Evolutionary conservation across 768 basidiomycete genomes (phyloP), one percentile per base, ranked within the genome.

Genomic region (Artomyces pyxidatus): DNA sequence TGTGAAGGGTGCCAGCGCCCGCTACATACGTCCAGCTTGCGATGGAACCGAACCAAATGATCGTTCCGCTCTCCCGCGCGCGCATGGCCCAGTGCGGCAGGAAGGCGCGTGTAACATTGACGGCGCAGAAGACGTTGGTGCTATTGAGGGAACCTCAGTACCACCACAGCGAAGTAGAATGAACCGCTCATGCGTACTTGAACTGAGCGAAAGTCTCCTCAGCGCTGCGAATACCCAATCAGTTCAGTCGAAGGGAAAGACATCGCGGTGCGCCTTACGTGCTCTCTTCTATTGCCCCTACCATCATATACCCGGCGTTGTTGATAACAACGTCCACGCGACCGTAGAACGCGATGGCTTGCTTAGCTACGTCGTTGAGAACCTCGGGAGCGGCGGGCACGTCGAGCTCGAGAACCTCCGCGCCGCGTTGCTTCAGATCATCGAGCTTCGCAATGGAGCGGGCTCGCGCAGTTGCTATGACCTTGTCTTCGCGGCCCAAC

Each of bases 41-140:
- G 43, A 60, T 12, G 16, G 75, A 77, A 0, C 73, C 73, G 3
- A 73, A 55, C 61, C 66, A 73, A 6, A 74, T 58, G 9, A 77
- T 58, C 0, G 70, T 73, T 2, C 75, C 75, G 0, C 64, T 57
- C 50, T 64, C 67, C 21, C 65, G 61, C 45, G 65, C 63, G 11
- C 76, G 63, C 71, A 77, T 70, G 57, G n/a, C n/a, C n/a, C n/a
- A n/a, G n/a, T 71, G 70, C 1, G 76, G 74, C 7, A 76, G 63
- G 59, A 76, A 69, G 0, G 75, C 74, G 17, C 71, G 60, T 6
- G 66, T 58, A n/a, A 74, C 68, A 49, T 73, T 71, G 6, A 74
- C 50, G 0, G 63, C 67, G 4, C 73, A 73, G 56, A 76, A 73
- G 1, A 75, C 65, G 54, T 74, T 74, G 1, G 69, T 71, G 47